Base-by-base conservation (phyloP, 2,329 filamentous ascomycete genomes). In the Thielaviopsis euricoi region DNA sequence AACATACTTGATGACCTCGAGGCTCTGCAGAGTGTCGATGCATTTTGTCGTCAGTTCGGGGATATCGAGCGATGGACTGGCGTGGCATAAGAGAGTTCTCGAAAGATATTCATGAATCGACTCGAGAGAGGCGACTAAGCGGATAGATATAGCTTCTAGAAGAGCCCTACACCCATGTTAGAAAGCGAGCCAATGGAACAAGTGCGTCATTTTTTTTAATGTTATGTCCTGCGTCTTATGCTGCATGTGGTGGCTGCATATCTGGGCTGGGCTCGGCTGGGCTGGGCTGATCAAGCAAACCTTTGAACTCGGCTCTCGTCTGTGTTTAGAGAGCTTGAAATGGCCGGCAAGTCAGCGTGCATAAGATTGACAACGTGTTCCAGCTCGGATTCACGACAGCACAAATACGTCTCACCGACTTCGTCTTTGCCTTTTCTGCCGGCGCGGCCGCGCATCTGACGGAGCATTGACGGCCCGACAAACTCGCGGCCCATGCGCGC, bases 371-470 rank as follows among this genome's bases (percentile, higher is more conserved):
- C 75, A 4, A 89, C 83, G 17, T 79, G 79, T 64, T 87, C 82
- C 15, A 89, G 68, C 63, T 89, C 86, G 10, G 73, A 69, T 64
- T 81, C 78, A 29, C 81, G 78, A 65, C 86, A 89, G 66, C 86
- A 89, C 1, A 89, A 71, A 66, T 86, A 89, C 1, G 85, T 89
- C 70, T 89, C 86, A 1, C 86, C 86, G 52, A 86, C 72, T 55
- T 86, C 83, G 58, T 87, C 85, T 65, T 88, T 89, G 53, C 86
- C 86, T 68, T 89, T 89, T 57, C 86, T 78, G 6, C 86, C 86
- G 21, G 86, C 86, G 61, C 86, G 77, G 2, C 86, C 86, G 65
- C 85, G 79, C 86, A 89, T 90, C 69, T 90, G 86, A 53, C 85
- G 80, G 68, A 90, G 73, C 82, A 90, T 86, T 3, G 86, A 82